Conservation (phyloP, 495 filamentous ascomycete genomes). For the Neurospora sp. region DNA sequence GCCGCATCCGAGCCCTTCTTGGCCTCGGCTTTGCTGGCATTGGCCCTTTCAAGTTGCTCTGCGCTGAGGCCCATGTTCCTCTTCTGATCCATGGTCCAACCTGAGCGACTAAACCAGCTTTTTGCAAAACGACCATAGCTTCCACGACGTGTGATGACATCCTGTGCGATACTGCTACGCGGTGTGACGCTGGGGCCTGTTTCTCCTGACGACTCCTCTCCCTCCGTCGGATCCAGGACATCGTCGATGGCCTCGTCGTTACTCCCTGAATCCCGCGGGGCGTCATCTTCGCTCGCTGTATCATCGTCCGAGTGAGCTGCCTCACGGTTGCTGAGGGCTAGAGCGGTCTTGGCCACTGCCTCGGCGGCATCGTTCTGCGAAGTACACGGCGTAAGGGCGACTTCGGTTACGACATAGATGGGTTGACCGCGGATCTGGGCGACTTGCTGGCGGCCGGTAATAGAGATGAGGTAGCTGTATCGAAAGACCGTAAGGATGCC, state of each 20-base stretch:
- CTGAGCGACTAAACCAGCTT: conserved; percentile 78
- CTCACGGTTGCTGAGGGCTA: conserved; percentile 30
- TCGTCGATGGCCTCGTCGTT: conserved; percentile 19
- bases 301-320: conserved; percentile 26
- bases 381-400: conserved; percentile 77
- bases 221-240: conserved; percentile 8
- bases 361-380: conserved; percentile 62
- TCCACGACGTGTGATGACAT: conserved; percentile 69
- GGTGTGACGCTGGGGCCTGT: conserved; percentile 22
- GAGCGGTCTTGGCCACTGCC: conserved; percentile 56
- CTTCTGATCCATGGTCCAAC: conserved; percentile 55
- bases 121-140: conserved; percentile 81
- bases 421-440: conserved; percentile 74
- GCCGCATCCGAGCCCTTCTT: conserved; percentile 5
- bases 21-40: not conserved
- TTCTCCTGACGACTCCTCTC: conserved; percentile 23
- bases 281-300: conserved; percentile 22
- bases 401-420: conserved; percentile 74
- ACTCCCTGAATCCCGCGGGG: conserved; percentile 17
- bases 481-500: conserved; percentile 64
- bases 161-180: conserved; percentile 58
- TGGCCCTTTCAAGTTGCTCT: conserved; percentile 9
- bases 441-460: conserved; percentile 76
- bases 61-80: conserved; percentile 48
- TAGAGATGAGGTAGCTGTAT: conserved; percentile 69